Conservation (phyloP, 495 filamentous ascomycete species). For the Collariella sp. region DNA sequence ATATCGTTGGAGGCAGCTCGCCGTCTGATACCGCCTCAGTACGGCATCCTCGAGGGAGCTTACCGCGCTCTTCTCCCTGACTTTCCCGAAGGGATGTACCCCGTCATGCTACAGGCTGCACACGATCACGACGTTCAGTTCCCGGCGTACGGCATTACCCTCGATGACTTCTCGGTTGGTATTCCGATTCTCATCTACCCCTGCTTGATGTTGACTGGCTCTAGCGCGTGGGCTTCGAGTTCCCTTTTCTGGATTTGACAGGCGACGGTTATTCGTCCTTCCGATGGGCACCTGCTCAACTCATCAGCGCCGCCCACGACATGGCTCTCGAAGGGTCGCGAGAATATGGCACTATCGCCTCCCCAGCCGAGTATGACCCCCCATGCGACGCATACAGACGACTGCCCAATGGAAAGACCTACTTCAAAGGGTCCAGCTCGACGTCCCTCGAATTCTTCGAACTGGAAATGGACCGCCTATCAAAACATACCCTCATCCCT, state of each 20-base stretch:
- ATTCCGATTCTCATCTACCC: background rate
- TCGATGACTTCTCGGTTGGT: conserved; percentile 37
- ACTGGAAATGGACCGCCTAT: conserved; percentile 21
- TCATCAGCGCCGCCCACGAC: conserved; percentile 28
- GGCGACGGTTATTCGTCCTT: conserved; percentile 32
- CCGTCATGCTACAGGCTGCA: conserved; percentile 36
- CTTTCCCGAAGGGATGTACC: conserved; percentile 39
- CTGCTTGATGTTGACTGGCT: conserved; percentile 2
- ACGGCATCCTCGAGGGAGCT: conserved; percentile 31
- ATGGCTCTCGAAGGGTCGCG: conserved; percentile 31
- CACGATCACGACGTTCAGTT: conserved; percentile 39
- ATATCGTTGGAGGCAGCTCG: conserved; percentile 30
- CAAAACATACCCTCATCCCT: conserved; percentile 10
- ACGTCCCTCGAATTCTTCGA: conserved; percentile 21
- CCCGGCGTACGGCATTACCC: conserved; percentile 25
- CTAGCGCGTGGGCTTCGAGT: conserved; percentile 38
- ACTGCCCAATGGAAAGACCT: conserved; percentile 22
- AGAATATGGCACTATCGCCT: conserved; percentile 32
- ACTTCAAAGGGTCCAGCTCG: conserved; percentile 22
- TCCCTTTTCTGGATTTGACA: conserved; percentile 36
- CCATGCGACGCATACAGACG: conserved; percentile 30
- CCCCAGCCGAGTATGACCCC: conserved; percentile 31
- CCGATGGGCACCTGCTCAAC: conserved; percentile 33
- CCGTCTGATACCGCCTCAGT: conserved; percentile 29
- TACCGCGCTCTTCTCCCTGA: conserved; percentile 31